phyloP scores from a whole-genome alignment of 768 basidiomycete genomes.

The Solioccasus polychromus region DNA sequence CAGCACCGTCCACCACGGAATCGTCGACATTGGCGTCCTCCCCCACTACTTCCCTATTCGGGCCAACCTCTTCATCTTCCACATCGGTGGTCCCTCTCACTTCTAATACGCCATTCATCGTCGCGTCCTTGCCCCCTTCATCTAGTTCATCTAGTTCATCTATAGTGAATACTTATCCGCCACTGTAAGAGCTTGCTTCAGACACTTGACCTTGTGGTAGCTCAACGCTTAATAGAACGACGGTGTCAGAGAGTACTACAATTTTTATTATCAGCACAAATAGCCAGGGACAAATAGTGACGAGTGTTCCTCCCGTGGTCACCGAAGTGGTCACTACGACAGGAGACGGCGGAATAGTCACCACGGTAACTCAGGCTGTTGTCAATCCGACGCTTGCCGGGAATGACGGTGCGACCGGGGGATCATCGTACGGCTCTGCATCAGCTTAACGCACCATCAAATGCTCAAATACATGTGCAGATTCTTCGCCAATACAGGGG shows the following conservation, averaged over 20 bases:
- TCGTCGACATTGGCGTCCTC: slow-evolving; percentile 13
- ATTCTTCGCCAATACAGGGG: slow-evolving; percentile 87
- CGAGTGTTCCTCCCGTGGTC: slow-evolving; percentile 53
- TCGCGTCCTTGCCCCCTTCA: slow-evolving; percentile 5
- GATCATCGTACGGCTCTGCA: slow-evolving; percentile 45
- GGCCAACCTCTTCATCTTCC: slow-evolving; percentile 13
- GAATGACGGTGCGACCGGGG: slow-evolving; percentile 38
- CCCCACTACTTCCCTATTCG: slow-evolving; percentile 2
- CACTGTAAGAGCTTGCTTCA: slow-evolving; percentile 26
- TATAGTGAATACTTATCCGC: slow-evolving; percentile 6
- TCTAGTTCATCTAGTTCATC: slow-evolving; percentile 6
- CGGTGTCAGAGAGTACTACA: slow-evolving; percentile 44
- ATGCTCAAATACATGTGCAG: slow-evolving; percentile 35
- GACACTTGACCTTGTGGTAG: not conserved
- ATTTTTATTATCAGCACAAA: slow-evolving; percentile 63
- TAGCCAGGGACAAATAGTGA: slow-evolving; percentile 44
- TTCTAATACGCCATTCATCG: slow-evolving; percentile 12
- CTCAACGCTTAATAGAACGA: slow-evolving; percentile 43
- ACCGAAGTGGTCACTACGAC: slow-evolving; percentile 59
- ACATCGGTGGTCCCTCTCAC: slow-evolving; percentile 16
- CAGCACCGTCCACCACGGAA: slow-evolving; percentile 5
- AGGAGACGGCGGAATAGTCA: slow-evolving; percentile 45
- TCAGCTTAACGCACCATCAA: not conserved
- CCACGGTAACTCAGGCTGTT: slow-evolving; percentile 60
- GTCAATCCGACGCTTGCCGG: slow-evolving; percentile 71